Evolutionary conservation across 176 grass and related monocot species (phyloP).

Genomic region (Juncus inflexus): DNA sequence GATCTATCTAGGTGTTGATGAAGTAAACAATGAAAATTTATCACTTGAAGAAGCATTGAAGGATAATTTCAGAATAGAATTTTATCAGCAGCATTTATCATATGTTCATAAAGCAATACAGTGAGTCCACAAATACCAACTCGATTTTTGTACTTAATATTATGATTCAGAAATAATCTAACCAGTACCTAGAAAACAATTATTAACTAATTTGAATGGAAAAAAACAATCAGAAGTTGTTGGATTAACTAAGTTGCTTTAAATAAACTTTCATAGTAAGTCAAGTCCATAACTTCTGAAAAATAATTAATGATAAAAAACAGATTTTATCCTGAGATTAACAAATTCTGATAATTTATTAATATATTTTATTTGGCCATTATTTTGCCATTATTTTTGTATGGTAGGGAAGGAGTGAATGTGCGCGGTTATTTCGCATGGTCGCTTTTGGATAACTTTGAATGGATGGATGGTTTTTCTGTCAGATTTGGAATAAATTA

Average conservation of each 20-base stretch:
- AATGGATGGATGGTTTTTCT: slow-evolving; percentile 80
- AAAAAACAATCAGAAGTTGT: too few species aligned
- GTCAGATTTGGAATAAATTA: slow-evolving; percentile 72
- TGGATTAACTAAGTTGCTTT: too few species aligned
- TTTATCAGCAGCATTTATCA: slow-evolving; percentile 52
- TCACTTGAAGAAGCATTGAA: slow-evolving; percentile 54
- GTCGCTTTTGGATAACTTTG: slow-evolving; percentile 84
- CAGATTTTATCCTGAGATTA: too few species aligned
- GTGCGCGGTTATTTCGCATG: slow-evolving; percentile 79
- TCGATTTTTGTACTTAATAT: neutral
- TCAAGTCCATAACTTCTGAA: too few species aligned
- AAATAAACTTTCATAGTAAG: too few species aligned
- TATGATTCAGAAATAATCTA: neutral
- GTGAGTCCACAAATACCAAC: slow-evolving; percentile 21
- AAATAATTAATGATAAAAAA: too few species aligned
- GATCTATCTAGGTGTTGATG: slow-evolving; percentile 49
- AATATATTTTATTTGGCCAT: neutral
- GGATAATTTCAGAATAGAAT: slow-evolving; percentile 61
- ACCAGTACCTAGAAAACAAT: neutral
- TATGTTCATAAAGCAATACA: slow-evolving; percentile 47
- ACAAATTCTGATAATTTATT: neutral
- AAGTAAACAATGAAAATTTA: slow-evolving; percentile 51
- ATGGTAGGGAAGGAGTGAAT: slow-evolving; percentile 52
- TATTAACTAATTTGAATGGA: too few species aligned
- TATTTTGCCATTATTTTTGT: slow-evolving; percentile 19